Evolutionary conservation across 1,284 basidiomycete species (phyloP).

Genomic region (Austroboletus niveus): DNA sequence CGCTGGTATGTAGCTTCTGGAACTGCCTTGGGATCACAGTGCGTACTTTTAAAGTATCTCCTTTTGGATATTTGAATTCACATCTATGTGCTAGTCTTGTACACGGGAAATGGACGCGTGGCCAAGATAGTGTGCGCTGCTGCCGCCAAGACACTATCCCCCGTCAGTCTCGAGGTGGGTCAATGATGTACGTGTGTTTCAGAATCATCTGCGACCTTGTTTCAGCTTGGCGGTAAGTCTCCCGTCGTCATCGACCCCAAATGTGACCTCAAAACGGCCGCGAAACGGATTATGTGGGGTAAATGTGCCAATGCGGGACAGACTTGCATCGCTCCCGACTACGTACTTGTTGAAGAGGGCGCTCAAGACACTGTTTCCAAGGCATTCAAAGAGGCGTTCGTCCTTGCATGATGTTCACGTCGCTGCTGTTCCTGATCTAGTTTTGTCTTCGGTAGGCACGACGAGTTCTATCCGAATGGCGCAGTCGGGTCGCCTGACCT

Average conservation of each 20-base stretch:
- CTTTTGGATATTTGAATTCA: too few relatives aligned
- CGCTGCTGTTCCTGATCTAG: not conserved
- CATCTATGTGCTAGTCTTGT: conserved; percentile 38
- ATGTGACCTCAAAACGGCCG: conserved; percentile 57
- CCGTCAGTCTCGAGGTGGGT: conserved; percentile 73
- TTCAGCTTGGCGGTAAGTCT: conserved; percentile 57
- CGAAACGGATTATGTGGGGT: conserved; percentile 75
- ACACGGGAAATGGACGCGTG: conserved; percentile 66
- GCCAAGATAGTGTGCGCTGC: conserved; percentile 79
- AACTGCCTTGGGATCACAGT: conserved; percentile 88
- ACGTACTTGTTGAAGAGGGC: conserved; percentile 68
- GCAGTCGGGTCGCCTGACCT: conserved; percentile 44
- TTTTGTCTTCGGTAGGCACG: conserved; percentile 37
- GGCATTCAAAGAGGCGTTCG: conserved; percentile 61
- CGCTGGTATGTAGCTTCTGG: conserved; percentile 51
- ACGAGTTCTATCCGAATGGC: conserved; percentile 53
- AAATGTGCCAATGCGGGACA: conserved; percentile 78
- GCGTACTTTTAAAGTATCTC: conserved; percentile 24
- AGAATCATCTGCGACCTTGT: not conserved
- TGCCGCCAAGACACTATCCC: conserved; percentile 86
- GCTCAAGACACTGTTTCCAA: conserved; percentile 63
- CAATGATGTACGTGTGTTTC: not conserved
- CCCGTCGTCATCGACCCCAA: conserved; percentile 78
- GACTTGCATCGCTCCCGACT: conserved; percentile 77
- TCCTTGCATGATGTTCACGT: conserved; percentile 6